These are phyloP conservation scores for Caryopteris hybrid DNA, from an alignment of 305 asterid species.

Conservation along the genomic window DNA sequence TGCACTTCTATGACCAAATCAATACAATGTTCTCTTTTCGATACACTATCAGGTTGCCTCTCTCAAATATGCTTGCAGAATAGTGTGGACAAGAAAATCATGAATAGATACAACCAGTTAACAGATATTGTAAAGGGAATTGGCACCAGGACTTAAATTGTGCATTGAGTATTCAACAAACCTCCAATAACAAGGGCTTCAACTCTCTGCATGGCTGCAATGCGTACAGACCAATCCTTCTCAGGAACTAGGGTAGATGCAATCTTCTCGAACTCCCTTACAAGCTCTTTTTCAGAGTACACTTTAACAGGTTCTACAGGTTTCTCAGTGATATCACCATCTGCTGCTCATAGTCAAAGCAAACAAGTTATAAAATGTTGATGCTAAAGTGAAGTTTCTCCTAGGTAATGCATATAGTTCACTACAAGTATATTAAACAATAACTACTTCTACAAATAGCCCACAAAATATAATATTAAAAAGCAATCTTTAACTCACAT, in stretches of 20 bases:
- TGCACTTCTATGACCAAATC: background rate
- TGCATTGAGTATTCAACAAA: constrained; percentile 25
- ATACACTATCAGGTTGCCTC: constrained; percentile 6
- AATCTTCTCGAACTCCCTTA: constrained; percentile 94
- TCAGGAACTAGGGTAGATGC: constrained; percentile 92
- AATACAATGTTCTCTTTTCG: background rate
- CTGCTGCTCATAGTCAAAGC: constrained; percentile 57
- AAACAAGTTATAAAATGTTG: constrained; percentile 19
- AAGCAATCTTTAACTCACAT: too few species aligned
- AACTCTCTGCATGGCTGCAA: constrained; percentile 94
- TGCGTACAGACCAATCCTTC: constrained; percentile 96
- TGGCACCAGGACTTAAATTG: constrained; percentile 11
- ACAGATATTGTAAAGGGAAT: background rate
- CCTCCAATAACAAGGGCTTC: constrained; percentile 98
- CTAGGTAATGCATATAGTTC: too few species aligned
- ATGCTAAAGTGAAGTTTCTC: constrained; percentile 5
- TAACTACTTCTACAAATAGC: background rate
- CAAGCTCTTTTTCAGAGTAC: constrained; percentile 91
- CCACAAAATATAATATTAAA: constrained; percentile 9
- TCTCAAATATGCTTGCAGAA: background rate
- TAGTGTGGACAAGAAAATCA: constrained; percentile 4
- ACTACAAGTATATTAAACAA: too few species aligned
- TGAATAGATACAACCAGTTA: background rate
- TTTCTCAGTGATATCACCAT: constrained; percentile 83
- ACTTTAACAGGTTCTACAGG: constrained; percentile 94